phyloP scores from a whole-genome alignment of 768 basidiomycete genomes.

The Lactifluus piperatus region DNA sequence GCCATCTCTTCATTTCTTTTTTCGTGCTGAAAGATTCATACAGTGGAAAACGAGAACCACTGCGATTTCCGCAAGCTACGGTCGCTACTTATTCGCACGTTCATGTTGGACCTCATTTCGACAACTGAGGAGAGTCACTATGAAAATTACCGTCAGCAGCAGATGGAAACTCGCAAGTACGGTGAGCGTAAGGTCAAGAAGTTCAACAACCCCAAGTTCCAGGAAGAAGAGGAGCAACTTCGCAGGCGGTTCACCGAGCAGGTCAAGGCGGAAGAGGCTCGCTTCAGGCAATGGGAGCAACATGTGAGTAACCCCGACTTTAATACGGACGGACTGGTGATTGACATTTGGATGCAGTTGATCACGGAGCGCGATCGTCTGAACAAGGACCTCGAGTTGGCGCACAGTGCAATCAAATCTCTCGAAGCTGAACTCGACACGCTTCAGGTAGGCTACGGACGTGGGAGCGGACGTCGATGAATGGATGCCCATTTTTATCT shows the following conservation, averaged over 20 bases:
- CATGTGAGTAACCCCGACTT: conserved; percentile 50
- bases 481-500: background rate
- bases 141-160: conserved; percentile 94
- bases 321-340: background rate
- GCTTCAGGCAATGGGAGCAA: conserved; percentile 99
- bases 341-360: conserved; percentile 46
- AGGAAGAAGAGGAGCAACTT: conserved; percentile 96
- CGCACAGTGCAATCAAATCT: conserved; percentile 85
- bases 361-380: conserved; percentile 97
- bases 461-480: conserved; percentile 60
- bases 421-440: conserved; percentile 88
- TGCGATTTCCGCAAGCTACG: conserved; percentile 99
- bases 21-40: background rate
- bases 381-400: conserved; percentile 96
- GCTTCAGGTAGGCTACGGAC: conserved; percentile 77
- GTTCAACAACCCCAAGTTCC: conserved; percentile 98
- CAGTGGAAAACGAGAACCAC: conserved; percentile 98
- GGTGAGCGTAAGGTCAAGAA: conserved; percentile 98
- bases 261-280: conserved; percentile 95
- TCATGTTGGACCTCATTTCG: conserved; percentile 97
- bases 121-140: conserved; percentile 95
- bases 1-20: background rate
- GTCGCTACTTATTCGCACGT: conserved; percentile 89
- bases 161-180: conserved; percentile 99
- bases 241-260: conserved; percentile 99